A percentile compares a stretch with the other conserved stretches of the same genome.
Evolutionary conservation across 2,329 filamentous ascomycete species (phyloP).

Genomic region (Nothophoma quercina): DNA sequence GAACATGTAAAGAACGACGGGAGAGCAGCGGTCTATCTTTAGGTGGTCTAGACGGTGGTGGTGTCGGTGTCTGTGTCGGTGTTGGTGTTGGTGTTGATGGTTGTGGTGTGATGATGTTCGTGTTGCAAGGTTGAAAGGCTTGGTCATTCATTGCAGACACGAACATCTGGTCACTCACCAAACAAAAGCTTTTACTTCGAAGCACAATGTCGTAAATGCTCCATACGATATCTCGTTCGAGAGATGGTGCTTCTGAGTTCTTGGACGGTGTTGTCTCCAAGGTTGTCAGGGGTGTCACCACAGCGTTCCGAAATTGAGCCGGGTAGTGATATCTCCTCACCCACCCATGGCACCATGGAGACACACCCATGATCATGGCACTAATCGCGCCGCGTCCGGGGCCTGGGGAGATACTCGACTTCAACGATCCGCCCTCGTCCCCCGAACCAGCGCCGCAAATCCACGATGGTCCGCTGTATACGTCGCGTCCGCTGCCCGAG

Average conservation of each 20-base stretch:
- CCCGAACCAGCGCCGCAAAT: constrained; percentile 1
- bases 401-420: constrained; percentile 9
- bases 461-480: constrained; percentile 7
- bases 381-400: constrained; percentile 15
- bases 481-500: constrained; percentile 14
- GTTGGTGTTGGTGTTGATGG: too few species aligned
- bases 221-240: too few species aligned
- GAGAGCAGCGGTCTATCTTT: not conserved
- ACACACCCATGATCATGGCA: constrained; percentile 18
- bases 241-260: too few species aligned
- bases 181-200: too few species aligned
- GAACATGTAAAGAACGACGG: not conserved
- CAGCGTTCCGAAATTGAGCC: not conserved
- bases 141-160: too few species aligned
- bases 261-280: too few species aligned
- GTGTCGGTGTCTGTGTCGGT: too few species aligned
- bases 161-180: too few species aligned
- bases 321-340: not conserved
- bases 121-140: too few species aligned
- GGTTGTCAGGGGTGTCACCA: too few species aligned
- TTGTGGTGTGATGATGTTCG: not conserved
- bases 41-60: not conserved
- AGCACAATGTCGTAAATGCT: too few species aligned
- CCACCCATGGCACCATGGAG: constrained; percentile 2
- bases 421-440: constrained; percentile 13